Percentiles rank a stretch among this genome's conserved stretches.
Conservation (phyloP, 2,329 filamentous ascomycete species). For the Arthrinium puccinioides region DNA sequence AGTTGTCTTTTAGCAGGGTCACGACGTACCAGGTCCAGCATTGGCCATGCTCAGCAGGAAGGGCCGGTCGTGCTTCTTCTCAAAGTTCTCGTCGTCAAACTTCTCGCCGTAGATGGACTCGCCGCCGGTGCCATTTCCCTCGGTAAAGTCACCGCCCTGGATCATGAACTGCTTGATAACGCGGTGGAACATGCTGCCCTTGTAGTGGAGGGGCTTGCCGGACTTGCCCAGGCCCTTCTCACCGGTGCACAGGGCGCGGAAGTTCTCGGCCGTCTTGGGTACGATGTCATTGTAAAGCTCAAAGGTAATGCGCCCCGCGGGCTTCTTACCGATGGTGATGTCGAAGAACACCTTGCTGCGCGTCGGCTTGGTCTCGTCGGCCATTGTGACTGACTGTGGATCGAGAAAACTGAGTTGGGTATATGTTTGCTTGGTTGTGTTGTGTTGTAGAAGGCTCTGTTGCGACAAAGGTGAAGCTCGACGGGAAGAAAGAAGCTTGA, state of each 20-base stretch:
- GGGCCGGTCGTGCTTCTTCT: conserved; percentile 82
- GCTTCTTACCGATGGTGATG: conserved; percentile 69
- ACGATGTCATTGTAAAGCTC: conserved; percentile 74
- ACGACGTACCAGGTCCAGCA: conserved; percentile 70
- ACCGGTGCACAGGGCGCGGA: conserved; percentile 87
- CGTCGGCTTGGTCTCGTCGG: conserved; percentile 39
- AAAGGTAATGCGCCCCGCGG: conserved; percentile 74
- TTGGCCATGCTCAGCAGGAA: conserved; percentile 98
- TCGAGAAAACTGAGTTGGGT: too few species aligned
- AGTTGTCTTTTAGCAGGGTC: not conserved
- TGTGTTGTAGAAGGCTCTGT: too few species aligned
- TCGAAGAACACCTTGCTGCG: conserved; percentile 89
- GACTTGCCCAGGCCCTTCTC: conserved; percentile 80
- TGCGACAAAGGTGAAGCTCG: too few species aligned
- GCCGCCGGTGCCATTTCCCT: conserved; percentile 87
- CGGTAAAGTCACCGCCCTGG: conserved; percentile 94
- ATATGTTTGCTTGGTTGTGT: too few species aligned
- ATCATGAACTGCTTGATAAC: conserved; percentile 99
- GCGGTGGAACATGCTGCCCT: conserved; percentile 87
- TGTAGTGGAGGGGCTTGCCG: conserved; percentile 86
- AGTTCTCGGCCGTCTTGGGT: conserved; percentile 94
- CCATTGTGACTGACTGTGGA: too few species aligned
- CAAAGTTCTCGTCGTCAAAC: conserved; percentile 95
- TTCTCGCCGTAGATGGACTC: conserved; percentile 97
- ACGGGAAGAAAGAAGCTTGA: too few species aligned